Evolutionary conservation across 169 alveolate species (phyloP), one percentile per base, ranked within the genome.

Genomic region (Plasmodium adleri): DNA sequence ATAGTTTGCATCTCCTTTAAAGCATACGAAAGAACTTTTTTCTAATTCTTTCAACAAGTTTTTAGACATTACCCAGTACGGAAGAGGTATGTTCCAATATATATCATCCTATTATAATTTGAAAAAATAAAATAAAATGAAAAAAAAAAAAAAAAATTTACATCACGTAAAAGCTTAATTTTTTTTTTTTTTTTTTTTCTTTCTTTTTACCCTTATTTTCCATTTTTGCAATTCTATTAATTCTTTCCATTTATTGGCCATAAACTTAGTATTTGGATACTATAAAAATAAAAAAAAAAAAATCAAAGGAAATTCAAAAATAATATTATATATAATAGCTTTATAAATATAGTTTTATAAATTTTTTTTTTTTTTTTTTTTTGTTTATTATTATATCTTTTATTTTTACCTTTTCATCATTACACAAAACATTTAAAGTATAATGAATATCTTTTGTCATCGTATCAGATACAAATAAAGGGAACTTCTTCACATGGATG

Each of bases 1-100:
- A 52, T 78, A 78, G 67, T 78, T 78, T 54, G 89, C 89, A 43
- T 78, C 89, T 12, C 89, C 89, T 45, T 78, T 78, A 59, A 78
- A 78, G 20, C 75, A 78, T 10, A 78, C 89, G 26, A 78, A 78
- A 24, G 58, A 49, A 58, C 78, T 78, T 66, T 52, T 26, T 78
- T 78, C 26, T 20, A 78, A 28, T 24, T 78, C 89, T 6, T 78
- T 71, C 32, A 78, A 56, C 43, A 78, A 59, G 5, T 13, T 70
- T 32, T 63, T 78, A 2, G 89, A 68, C 68, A 78, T 64, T 45
- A 78, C 47, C 89, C 89, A 78, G 17, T 78, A 78, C 39, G 89
- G 89, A 12, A 78, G 71, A 9, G 89, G 89, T 1, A 78, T 22
- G 47, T 78, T 78, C 89, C 89, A 78, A 62, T 78, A 78, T 13